Evolutionary conservation across 768 basidiomycete genomes (phyloP).

Genomic region (Podaxis pistillaris): DNA sequence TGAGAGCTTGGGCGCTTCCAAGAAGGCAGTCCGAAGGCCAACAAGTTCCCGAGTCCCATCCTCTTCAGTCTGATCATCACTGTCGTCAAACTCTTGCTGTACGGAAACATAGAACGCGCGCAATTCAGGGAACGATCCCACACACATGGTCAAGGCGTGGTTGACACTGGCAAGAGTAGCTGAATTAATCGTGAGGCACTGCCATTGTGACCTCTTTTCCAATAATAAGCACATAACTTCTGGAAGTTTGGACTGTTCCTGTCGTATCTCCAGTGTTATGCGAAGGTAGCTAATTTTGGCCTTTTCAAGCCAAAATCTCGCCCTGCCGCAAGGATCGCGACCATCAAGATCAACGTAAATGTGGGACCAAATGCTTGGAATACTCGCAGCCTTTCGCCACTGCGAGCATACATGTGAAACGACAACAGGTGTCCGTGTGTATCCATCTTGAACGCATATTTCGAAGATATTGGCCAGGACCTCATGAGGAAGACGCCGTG

Average conservation of each 20-base stretch:
- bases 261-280: constrained; percentile 40
- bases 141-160: constrained; percentile 36
- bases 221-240: constrained; percentile 41
- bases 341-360: constrained; percentile 50
- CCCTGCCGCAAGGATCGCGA: constrained; percentile 38
- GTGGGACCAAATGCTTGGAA: constrained; percentile 58
- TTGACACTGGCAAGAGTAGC: constrained; percentile 35
- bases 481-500: constrained; percentile 54
- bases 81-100: constrained; percentile 28
- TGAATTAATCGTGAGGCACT: constrained; percentile 38
- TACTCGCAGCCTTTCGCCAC: constrained; percentile 53
- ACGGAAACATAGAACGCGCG: constrained; percentile 28
- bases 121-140: constrained; percentile 34
- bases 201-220: constrained; percentile 42
- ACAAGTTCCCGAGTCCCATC: constrained; percentile 22
- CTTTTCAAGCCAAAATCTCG: constrained; percentile 50
- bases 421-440: constrained; percentile 53
- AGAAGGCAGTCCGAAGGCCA: constrained; percentile 29
- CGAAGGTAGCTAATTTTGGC: constrained; percentile 41
- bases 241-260: constrained; percentile 27
- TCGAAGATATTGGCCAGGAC: constrained; percentile 55
- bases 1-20: constrained; percentile 32
- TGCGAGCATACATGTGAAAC: constrained; percentile 58
- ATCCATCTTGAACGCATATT: constrained; percentile 45
- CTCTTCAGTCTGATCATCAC: constrained; percentile 16